Evolutionary conservation across 176 grass and related monocot genomes (phyloP).

Genomic region (Oryza brachyantha): DNA sequence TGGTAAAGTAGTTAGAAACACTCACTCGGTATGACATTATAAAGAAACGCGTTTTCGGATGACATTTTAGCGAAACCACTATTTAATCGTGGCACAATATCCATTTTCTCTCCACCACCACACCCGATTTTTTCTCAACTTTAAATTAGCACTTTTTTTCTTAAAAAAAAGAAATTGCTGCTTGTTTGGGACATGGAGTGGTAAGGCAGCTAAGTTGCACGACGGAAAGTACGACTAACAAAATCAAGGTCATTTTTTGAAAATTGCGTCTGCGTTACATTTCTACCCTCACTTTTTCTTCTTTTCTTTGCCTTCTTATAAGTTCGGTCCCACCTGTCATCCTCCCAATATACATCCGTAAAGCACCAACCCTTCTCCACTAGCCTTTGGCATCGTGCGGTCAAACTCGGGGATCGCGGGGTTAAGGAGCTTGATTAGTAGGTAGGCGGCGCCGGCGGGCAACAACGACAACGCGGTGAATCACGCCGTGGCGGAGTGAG

Average conservation of each 20-base stretch:
- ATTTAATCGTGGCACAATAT: too few species aligned
- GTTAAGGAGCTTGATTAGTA: background rate
- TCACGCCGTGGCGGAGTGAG: too few species aligned
- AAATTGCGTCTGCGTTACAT: background rate
- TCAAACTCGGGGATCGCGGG: background rate
- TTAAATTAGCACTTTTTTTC: background rate
- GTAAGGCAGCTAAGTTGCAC: background rate
- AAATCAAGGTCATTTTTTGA: background rate
- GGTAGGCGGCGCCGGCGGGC: background rate
- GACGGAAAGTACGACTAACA: background rate
- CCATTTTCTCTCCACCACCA: too few species aligned
- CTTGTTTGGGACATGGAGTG: background rate
- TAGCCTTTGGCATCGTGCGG: background rate
- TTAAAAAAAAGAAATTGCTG: background rate
- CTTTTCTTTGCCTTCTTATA: background rate
- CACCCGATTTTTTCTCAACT: too few species aligned
- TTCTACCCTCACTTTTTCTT: background rate
- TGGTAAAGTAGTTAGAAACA: too few species aligned
- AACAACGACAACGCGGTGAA: background rate
- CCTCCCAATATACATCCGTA: background rate
- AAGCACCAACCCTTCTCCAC: background rate
- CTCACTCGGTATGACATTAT: too few species aligned
- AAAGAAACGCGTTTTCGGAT: too few species aligned
- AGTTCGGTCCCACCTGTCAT: background rate
- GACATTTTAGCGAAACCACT: too few species aligned